These are phyloP conservation scores for Myxozyma neglecta DNA, from an alignment of 805 yeast species.

Conservation along the genomic window DNA sequence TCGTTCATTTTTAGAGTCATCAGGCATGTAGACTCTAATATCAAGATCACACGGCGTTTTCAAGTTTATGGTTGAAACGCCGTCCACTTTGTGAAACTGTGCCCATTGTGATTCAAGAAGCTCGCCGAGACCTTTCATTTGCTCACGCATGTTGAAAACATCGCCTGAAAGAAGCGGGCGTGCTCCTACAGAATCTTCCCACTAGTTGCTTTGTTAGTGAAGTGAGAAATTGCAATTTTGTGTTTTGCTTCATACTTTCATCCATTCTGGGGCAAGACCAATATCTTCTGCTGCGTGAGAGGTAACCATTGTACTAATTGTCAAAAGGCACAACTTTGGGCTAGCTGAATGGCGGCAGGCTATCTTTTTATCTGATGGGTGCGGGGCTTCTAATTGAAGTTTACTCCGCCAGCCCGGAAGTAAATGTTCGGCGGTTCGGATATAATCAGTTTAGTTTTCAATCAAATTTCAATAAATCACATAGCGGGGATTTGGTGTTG, in stretches of 20 bases:
- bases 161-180: constrained; percentile 12
- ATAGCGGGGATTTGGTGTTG: too few species aligned
- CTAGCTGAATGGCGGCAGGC: too few species aligned
- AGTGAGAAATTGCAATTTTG: neutral
- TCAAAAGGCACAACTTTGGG: too few species aligned
- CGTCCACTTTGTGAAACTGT: neutral
- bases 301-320: neutral
- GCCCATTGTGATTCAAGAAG: constrained; percentile 4
- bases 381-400: too few species aligned
- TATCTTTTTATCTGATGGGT: too few species aligned
- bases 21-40: constrained; percentile 11
- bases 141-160: constrained; percentile 10
- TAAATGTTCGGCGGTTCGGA: too few species aligned
- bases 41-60: constrained; percentile 1
- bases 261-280: constrained; percentile 15
- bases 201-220: neutral
- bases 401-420: too few species aligned
- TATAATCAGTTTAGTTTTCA: too few species aligned
- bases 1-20: neutral
- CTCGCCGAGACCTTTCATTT: constrained; percentile 4
- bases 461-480: too few species aligned
- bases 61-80: constrained; percentile 3
- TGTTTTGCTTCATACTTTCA: neutral
- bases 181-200: neutral
- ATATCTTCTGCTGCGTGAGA: constrained; percentile 4